Percentiles rank a stretch among this genome's conserved stretches.
These are phyloP conservation scores for Colletotrichum orbiculare DNA, from an alignment of 2,329 filamentous ascomycete genomes.

Conservation along the genomic window DNA sequence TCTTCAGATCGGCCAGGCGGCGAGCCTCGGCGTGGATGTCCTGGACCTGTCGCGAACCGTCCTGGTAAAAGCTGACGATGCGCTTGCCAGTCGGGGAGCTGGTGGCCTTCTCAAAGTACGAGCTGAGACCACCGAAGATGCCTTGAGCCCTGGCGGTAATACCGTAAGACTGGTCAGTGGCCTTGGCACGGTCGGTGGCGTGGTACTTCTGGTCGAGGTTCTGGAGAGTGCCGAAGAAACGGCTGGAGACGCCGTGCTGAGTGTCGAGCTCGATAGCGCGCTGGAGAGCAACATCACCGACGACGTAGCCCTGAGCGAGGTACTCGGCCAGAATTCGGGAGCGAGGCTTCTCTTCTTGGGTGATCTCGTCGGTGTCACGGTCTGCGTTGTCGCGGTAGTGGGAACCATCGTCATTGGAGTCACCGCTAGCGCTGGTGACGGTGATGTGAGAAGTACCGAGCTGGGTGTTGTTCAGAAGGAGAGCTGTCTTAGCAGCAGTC, in stretches of 20 bases:
- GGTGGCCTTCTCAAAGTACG: constrained; percentile 95
- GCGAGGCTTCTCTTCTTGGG: constrained; percentile 97
- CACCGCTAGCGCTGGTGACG: constrained; percentile 74
- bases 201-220: constrained; percentile 88
- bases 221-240: constrained; percentile 81
- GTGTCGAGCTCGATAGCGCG: constrained; percentile 88
- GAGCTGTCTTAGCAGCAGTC: constrained; percentile 94
- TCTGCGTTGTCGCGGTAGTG: constrained; percentile 66
- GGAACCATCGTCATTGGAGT: constrained; percentile 69
- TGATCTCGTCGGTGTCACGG: constrained; percentile 75
- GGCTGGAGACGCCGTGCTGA: constrained; percentile 85
- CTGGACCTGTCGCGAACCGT: constrained; percentile 87
- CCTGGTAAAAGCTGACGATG: constrained; percentile 87
- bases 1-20: constrained; percentile 89
- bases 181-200: constrained; percentile 86
- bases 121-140: constrained; percentile 74
- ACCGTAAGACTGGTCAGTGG: constrained; percentile 86
- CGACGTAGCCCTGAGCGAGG: constrained; percentile 91
- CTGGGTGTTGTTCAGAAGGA: constrained; percentile 96
- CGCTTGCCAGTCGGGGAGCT: constrained; percentile 89
- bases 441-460: constrained; percentile 88
- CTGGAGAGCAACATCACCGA: constrained; percentile 81
- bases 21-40: constrained; percentile 94
- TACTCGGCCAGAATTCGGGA: constrained; percentile 95
- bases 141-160: constrained; percentile 78